Percentiles rank a stretch among this genome's conserved stretches.
Evolutionary conservation across 495 filamentous ascomycete species (phyloP).

Genomic region (Lasiosphaeria ovina): DNA sequence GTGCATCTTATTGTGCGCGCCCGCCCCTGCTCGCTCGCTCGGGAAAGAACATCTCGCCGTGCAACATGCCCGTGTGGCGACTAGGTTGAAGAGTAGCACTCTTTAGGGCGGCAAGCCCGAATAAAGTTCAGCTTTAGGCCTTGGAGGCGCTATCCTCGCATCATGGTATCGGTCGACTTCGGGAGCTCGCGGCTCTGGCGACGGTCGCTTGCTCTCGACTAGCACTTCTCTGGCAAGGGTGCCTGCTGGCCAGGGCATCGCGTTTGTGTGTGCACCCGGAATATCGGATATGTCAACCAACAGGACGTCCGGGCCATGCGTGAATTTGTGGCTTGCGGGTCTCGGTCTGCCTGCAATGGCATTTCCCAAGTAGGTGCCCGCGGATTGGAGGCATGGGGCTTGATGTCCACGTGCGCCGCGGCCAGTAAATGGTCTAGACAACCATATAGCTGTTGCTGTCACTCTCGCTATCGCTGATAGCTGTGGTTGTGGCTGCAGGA

Average conservation of each 20-base stretch:
- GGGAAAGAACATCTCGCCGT: not conserved
- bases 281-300: not conserved
- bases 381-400: constrained; percentile 16
- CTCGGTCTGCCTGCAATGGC: constrained; percentile 14
- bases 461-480: not conserved
- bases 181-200: not conserved
- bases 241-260: not conserved
- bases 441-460: no score
- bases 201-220: not conserved
- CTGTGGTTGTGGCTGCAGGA: not conserved
- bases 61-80: constrained; percentile 2
- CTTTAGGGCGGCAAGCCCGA: constrained; percentile 7
- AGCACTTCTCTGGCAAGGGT: not conserved
- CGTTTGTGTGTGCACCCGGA: not conserved
- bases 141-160: not conserved
- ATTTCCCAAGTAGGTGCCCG: constrained; percentile 17
- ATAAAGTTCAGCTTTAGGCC: not conserved
- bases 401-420: constrained; percentile 20
- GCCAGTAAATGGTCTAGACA: no score
- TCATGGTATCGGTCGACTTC: not conserved
- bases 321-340: not conserved
- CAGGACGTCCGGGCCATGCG: not conserved
- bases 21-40: not conserved
- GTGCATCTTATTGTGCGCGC: not conserved
- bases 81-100: not conserved